Percentiles rank a stretch among this genome's conserved stretches.
Evolutionary conservation across 345 rosid species (phyloP).

Genomic region (Zanthoxylum bungeanum): DNA sequence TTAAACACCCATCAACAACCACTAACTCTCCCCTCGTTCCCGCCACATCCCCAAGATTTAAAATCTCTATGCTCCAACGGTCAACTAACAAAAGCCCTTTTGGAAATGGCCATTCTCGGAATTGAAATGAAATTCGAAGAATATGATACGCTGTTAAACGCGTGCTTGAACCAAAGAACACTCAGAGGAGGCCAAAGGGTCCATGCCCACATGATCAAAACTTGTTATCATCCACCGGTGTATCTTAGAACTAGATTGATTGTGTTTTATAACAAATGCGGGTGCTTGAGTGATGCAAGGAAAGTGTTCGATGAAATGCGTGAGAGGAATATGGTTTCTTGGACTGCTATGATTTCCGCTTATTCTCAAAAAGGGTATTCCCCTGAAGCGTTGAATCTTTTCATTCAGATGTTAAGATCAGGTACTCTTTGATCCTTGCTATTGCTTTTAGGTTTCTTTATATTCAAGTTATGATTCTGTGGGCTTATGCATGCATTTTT

Average conservation of each 20-base stretch:
- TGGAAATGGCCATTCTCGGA: slow-evolving; percentile 63
- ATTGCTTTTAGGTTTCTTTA: neutral
- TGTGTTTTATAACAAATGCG: slow-evolving; percentile 51
- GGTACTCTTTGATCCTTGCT: slow-evolving; percentile 26
- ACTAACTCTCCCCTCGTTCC: slow-evolving; percentile 16
- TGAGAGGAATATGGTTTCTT: slow-evolving; percentile 69
- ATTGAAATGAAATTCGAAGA: slow-evolving; percentile 48
- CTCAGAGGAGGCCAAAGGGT: slow-evolving; percentile 77
- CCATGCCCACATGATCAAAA: slow-evolving; percentile 81
- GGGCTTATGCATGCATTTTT: neutral
- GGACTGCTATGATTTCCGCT: slow-evolving; percentile 93
- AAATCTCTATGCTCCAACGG: slow-evolving; percentile 39
- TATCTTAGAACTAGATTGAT: slow-evolving; percentile 65
- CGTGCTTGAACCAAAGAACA: slow-evolving; percentile 53
- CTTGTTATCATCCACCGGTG: slow-evolving; percentile 46
- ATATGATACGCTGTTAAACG: slow-evolving; percentile 57
- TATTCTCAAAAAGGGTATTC: slow-evolving; percentile 67
- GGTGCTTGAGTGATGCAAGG: slow-evolving; percentile 47
- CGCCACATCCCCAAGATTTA: slow-evolving; percentile 23
- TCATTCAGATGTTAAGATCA: slow-evolving; percentile 66
- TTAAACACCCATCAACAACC: slow-evolving; percentile 13
- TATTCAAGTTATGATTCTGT: neutral
- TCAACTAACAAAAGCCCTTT: slow-evolving; percentile 46
- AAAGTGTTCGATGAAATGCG: slow-evolving; percentile 84
- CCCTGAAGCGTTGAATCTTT: slow-evolving; percentile 55